Conservation (phyloP, 768 basidiomycete genomes). For the Suillus spraguei region DNA sequence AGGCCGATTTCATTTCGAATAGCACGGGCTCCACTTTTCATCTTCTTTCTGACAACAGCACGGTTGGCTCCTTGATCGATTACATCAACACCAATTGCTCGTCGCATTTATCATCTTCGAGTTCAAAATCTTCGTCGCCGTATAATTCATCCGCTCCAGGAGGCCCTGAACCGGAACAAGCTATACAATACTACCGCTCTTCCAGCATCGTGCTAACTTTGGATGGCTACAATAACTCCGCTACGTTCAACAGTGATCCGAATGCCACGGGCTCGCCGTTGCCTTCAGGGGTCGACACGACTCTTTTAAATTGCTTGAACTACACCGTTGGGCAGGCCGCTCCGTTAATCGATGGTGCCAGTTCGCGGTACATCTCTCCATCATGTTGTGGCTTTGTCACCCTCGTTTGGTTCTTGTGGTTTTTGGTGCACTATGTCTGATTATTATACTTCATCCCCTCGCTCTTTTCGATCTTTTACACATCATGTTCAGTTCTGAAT, state of each 20-base stretch:
- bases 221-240: conserved; percentile 70
- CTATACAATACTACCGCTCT: conserved; percentile 69
- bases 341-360: conserved; percentile 51
- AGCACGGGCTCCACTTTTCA: conserved; percentile 44
- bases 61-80: conserved; percentile 43
- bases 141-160: conserved; percentile 33
- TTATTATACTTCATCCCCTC: background rate
- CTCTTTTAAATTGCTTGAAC: conserved; percentile 60
- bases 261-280: conserved; percentile 50
- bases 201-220: conserved; percentile 63
- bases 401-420: conserved; percentile 22
- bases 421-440: conserved; percentile 6
- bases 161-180: conserved; percentile 49
- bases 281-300: conserved; percentile 51
- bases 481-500: background rate
- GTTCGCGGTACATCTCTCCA: conserved; percentile 12
- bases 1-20: conserved; percentile 43
- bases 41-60: conserved; percentile 50
- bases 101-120: conserved; percentile 35
- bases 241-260: conserved; percentile 40
- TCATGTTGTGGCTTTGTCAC: conserved; percentile 17
- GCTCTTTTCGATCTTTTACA: background rate
- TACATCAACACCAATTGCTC: conserved; percentile 49
- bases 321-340: conserved; percentile 59
- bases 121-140: conserved; percentile 33